A percentile compares a stretch with the other conserved stretches of the same genome.
Conservation (phyloP, 805 yeast genomes). For the Wickerhamomyces bisporus region DNA sequence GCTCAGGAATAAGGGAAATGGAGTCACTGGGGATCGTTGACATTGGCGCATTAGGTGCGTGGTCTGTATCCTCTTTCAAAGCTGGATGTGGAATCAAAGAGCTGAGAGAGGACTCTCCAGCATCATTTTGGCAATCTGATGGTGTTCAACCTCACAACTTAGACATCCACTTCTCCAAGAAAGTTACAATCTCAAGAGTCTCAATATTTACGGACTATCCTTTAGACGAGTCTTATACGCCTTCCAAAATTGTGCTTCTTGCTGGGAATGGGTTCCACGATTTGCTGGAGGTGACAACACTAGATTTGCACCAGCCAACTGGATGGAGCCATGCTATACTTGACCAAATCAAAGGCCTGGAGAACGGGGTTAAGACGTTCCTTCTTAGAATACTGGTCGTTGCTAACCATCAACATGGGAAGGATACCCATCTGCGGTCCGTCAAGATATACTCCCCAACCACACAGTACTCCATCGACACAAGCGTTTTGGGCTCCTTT, state of each 20-base stretch:
- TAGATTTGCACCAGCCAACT: slow-evolving; percentile 56
- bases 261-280: slow-evolving; percentile 84
- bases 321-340: slow-evolving; percentile 76
- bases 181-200: slow-evolving; percentile 62
- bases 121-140: slow-evolving; percentile 90
- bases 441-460: slow-evolving; percentile 52
- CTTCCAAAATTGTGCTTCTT: slow-evolving; percentile 54
- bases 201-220: slow-evolving; percentile 66
- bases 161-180: slow-evolving; percentile 73
- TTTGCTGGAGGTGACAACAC: slow-evolving; percentile 56
- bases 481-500: slow-evolving; percentile 19
- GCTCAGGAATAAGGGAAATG: slow-evolving; percentile 45
- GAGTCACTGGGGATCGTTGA: slow-evolving; percentile 62
- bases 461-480: slow-evolving; percentile 22
- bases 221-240: slow-evolving; percentile 91
- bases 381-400: slow-evolving; percentile 55
- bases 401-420: slow-evolving; percentile 91
- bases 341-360: slow-evolving; percentile 24
- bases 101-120: slow-evolving; percentile 67
- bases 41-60: slow-evolving; percentile 73
- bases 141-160: slow-evolving; percentile 85
- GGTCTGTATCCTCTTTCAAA: slow-evolving; percentile 78
- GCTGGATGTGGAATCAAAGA: slow-evolving; percentile 67
- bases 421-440: slow-evolving; percentile 86
- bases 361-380: slow-evolving; percentile 60